Evolutionary conservation across 129 eudicot genomes (phyloP).

Genomic region (Helianthus tuberosus): DNA sequence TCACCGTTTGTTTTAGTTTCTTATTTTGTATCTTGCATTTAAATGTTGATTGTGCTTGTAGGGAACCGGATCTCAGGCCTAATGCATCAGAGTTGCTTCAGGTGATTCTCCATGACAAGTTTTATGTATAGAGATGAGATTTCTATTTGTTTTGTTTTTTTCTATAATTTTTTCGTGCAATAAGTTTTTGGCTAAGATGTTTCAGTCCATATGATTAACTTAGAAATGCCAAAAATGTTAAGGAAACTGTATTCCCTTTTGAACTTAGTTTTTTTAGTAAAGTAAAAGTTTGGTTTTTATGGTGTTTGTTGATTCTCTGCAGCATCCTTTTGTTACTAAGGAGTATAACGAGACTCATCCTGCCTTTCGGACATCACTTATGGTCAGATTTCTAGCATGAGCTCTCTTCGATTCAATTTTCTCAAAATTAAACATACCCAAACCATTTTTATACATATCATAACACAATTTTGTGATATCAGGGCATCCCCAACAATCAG

Average conservation of each 20-base stretch:
- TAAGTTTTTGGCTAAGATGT: background rate
- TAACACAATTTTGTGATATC: constrained; percentile 31
- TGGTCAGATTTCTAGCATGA: constrained; percentile 49
- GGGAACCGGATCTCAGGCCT: constrained; percentile 86
- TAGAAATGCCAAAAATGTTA: constrained; percentile 9
- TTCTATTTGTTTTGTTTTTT: background rate
- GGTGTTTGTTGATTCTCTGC: constrained; percentile 36
- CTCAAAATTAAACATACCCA: background rate
- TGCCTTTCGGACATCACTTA: constrained; percentile 55
- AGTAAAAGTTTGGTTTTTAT: constrained; percentile 5
- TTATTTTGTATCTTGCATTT: background rate
- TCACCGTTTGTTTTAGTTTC: background rate
- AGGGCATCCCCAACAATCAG: constrained; percentile 55
- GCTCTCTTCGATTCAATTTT: background rate
- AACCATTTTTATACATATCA: constrained; percentile 20
- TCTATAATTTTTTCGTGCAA: background rate
- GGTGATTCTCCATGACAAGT: constrained; percentile 49
- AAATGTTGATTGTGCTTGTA: constrained; percentile 38
- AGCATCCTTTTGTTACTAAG: constrained; percentile 95
- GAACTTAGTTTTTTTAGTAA: background rate
- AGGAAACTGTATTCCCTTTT: constrained; percentile 8
- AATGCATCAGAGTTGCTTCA: constrained; percentile 84
- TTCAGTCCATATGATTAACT: background rate
- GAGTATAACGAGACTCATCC: constrained; percentile 62
- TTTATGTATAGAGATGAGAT: constrained; percentile 11